phyloP scores from a whole-genome alignment of 805 yeast species.

The Tetrapisispora fleetii region DNA sequence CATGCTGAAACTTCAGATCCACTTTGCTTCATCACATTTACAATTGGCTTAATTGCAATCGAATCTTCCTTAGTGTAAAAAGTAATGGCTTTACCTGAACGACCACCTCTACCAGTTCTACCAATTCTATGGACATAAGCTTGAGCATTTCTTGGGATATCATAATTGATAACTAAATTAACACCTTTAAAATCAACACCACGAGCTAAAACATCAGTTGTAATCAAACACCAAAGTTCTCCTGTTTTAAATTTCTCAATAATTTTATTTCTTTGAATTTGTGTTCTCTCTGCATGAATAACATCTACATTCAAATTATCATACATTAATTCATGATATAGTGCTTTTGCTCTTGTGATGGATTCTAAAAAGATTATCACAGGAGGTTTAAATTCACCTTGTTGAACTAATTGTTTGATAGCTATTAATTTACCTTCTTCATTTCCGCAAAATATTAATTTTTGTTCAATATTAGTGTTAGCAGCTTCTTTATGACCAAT shows the following conservation, averaged over 20 bases:
- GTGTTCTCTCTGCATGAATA: slow-evolving; percentile 90
- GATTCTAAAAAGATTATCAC: slow-evolving; percentile 86
- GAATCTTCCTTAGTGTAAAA: slow-evolving; percentile 87
- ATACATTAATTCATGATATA: slow-evolving; percentile 84
- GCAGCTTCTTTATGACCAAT: slow-evolving; percentile 95
- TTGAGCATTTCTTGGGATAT: slow-evolving; percentile 89
- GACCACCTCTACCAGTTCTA: slow-evolving; percentile 95
- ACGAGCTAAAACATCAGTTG: slow-evolving; percentile 92
- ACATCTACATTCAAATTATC: slow-evolving; percentile 91
- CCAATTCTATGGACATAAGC: slow-evolving; percentile 97
- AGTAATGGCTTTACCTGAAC: slow-evolving; percentile 78
- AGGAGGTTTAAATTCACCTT: slow-evolving; percentile 86
- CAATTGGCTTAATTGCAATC: slow-evolving; percentile 64
- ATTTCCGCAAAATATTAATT: slow-evolving; percentile 74
- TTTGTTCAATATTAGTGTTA: slow-evolving; percentile 70
- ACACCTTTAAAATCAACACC: slow-evolving; percentile 97
- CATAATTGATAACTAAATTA: slow-evolving; percentile 88
- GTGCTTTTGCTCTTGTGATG: slow-evolving; percentile 86
- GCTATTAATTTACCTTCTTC: slow-evolving; percentile 95
- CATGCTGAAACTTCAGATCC: slow-evolving; percentile 68
- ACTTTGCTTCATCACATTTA: slow-evolving; percentile 92
- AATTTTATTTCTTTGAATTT: slow-evolving; percentile 73
- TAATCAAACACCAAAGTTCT: slow-evolving; percentile 89
- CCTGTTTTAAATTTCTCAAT: slow-evolving; percentile 82
- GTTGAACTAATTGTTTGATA: slow-evolving; percentile 74